phyloP scores from a whole-genome alignment of 2,329 filamentous ascomycete genomes.

The Mollisia scopiformis region DNA sequence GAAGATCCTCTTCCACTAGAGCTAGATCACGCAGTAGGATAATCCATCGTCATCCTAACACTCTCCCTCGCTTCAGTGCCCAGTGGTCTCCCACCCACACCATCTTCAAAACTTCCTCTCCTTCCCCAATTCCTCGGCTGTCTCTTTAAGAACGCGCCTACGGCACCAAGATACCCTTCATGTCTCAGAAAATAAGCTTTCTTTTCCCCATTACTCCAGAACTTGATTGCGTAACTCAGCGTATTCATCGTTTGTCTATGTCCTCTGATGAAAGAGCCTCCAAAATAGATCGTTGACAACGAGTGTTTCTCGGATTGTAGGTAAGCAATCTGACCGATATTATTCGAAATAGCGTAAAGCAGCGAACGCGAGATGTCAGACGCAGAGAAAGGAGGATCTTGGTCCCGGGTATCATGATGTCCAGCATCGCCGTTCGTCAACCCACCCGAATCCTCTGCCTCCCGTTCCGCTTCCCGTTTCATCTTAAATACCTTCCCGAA shows the following conservation, averaged over 20 bases:
- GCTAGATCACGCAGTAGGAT: conserved; percentile 5
- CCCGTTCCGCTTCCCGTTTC: conserved; percentile 80
- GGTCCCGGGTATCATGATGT: conserved; percentile 3
- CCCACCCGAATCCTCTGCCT: conserved; percentile 71
- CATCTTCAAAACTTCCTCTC: conserved; percentile 61
- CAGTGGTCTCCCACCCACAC: not conserved
- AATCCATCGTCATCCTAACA: conserved; percentile 7
- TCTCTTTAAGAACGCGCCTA: conserved; percentile 90
- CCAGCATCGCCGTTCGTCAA: conserved; percentile 29
- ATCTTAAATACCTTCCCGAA: conserved; percentile 97
- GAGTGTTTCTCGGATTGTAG: conserved; percentile 96
- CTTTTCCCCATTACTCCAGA: conserved; percentile 93
- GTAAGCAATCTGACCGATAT: conserved; percentile 97
- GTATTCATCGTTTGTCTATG: conserved; percentile 99
- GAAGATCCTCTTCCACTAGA: not conserved
- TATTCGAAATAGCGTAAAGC: conserved; percentile 95
- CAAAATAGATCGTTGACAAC: conserved; percentile 93
- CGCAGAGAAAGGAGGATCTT: conserved; percentile 62
- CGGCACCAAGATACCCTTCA: conserved; percentile 92
- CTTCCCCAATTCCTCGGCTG: conserved; percentile 92
- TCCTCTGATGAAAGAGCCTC: conserved; percentile 93
- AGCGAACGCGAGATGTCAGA: conserved; percentile 90
- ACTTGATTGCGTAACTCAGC: conserved; percentile 92
- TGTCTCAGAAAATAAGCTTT: conserved; percentile 96
- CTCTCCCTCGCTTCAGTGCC: conserved; percentile 25